phyloP scores from a whole-genome alignment of 257 asterid species.

The Nicotiana noctiflora region DNA sequence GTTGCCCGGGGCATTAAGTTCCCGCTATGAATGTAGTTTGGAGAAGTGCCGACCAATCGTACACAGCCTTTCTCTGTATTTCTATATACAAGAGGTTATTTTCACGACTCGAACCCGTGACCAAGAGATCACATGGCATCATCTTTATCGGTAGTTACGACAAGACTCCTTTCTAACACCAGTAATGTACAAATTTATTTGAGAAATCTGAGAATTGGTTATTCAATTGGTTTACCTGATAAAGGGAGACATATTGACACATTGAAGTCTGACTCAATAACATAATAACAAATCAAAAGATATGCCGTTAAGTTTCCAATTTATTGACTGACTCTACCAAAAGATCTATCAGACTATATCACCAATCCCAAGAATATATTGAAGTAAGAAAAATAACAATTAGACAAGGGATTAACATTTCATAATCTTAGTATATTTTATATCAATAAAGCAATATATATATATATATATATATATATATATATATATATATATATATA shows the following conservation, averaged over 20 bases:
- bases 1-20: too few species aligned
- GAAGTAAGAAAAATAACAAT: neutral
- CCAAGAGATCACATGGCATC: accelerated
- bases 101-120: too few species aligned
- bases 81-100: too few species aligned
- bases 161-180: too few species aligned
- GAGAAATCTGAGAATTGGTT: slow-evolving; percentile 29
- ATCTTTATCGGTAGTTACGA: too few species aligned
- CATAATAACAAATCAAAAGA: slow-evolving; percentile 36
- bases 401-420: neutral
- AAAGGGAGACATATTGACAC: slow-evolving; percentile 44
- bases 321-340: slow-evolving; percentile 16
- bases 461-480: too few species aligned
- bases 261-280: slow-evolving; percentile 21
- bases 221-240: slow-evolving; percentile 20
- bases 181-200: neutral
- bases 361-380: slow-evolving; percentile 32
- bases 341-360: slow-evolving; percentile 3
- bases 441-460: too few species aligned
- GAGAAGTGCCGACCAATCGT: too few species aligned
- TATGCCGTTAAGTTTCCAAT: slow-evolving; percentile 23
- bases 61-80: too few species aligned
- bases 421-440: too few species aligned
- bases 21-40: accelerated
- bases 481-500: too few species aligned